These are phyloP conservation scores for Vitis amurensis DNA, from an alignment of 164 flowering plant species.

Conservation along the genomic window DNA sequence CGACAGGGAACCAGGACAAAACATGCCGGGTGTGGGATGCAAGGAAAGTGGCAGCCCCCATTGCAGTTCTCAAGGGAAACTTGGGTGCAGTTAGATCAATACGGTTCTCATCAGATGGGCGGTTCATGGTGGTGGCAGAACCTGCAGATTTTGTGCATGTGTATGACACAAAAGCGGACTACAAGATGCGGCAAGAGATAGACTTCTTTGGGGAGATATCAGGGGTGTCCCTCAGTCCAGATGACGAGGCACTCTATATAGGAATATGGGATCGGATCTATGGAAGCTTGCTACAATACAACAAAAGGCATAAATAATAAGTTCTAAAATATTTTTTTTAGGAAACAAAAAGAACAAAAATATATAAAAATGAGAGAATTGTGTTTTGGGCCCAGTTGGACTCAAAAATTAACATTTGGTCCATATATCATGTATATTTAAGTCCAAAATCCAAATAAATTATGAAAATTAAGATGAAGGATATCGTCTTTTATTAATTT, in stretches of 20 bases:
- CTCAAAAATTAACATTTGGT: too few species aligned
- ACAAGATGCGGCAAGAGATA: slow-evolving; percentile 54
- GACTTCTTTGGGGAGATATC: slow-evolving; percentile 78
- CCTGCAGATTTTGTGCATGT: slow-evolving; percentile 74
- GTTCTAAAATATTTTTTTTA: too few species aligned
- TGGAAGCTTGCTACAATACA: slow-evolving; percentile 64
- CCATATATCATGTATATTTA: too few species aligned
- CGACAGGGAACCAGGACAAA: slow-evolving; percentile 75
- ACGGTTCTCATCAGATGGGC: slow-evolving; percentile 60
- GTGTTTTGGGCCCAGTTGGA: too few species aligned
- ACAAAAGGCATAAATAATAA: slow-evolving; percentile 37
- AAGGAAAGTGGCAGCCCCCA: slow-evolving; percentile 41
- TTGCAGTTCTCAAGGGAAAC: slow-evolving; percentile 54
- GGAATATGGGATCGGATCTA: slow-evolving; percentile 73
- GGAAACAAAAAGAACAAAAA: too few species aligned
- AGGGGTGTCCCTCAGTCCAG: slow-evolving; percentile 65
- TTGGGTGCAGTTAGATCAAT: slow-evolving; percentile 59
- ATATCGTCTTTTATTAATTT: too few species aligned
- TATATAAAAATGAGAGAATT: too few species aligned
- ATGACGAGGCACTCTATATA: slow-evolving; percentile 52
- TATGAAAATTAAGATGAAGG: too few species aligned
- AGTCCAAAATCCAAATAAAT: too few species aligned
- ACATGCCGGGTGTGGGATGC: slow-evolving; percentile 69
- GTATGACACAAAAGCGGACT: slow-evolving; percentile 40
- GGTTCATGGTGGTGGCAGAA: slow-evolving; percentile 60